Base-by-base conservation (phyloP, 805 yeast species). In the Nakazawaea anatomiae region DNA sequence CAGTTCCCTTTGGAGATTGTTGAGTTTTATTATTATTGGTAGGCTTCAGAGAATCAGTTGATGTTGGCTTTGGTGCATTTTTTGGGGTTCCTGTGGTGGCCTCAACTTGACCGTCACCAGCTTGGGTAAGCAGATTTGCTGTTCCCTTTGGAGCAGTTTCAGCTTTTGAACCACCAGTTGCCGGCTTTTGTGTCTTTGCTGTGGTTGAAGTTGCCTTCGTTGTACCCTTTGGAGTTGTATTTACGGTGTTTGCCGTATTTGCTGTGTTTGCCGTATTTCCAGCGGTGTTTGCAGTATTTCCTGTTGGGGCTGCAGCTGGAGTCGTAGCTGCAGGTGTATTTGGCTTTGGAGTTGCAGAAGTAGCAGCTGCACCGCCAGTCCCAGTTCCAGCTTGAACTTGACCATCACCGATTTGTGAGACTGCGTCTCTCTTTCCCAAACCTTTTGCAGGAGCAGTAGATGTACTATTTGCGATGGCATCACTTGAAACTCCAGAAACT, bases 391-490 rank as follows among this genome's bases (percentile, higher is more conserved):
- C 75, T 65, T 80, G 85, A 60, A 79, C 69, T 68, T 80, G 85
- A 60, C 85, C 85, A 58, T 81, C 86, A 58, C 75, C 74, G 53
- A 81, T 80, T 68, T 79, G 85, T 55, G 82, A 70, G 48, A 81
- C 67, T 55, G 66, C 40, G 48, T 68, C 55, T 53, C 49, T 60
- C 69, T 53, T 55, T 30, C 59, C 47, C 39, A 61, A 47, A 48
- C 68, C 63, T 39, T 67, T 52, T 44, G 32, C 41, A 36, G 68
- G 52, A 32, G 69, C 53, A 44, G 58, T 47, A 40, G 70, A 45
- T 32, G 64, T 52, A 35, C 63, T 46, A 31, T 72, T 56, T 12
- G 40, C 36, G 25, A 67, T 61, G 34, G 65, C 42, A 28, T 39
- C 30, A 32, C 30, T 43, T 14, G 46, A 10, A 27, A 63, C 53